These are phyloP conservation scores for Beauveria rudraprayagi DNA, from an alignment of 2,329 filamentous ascomycete genomes.

Conservation along the genomic window DNA sequence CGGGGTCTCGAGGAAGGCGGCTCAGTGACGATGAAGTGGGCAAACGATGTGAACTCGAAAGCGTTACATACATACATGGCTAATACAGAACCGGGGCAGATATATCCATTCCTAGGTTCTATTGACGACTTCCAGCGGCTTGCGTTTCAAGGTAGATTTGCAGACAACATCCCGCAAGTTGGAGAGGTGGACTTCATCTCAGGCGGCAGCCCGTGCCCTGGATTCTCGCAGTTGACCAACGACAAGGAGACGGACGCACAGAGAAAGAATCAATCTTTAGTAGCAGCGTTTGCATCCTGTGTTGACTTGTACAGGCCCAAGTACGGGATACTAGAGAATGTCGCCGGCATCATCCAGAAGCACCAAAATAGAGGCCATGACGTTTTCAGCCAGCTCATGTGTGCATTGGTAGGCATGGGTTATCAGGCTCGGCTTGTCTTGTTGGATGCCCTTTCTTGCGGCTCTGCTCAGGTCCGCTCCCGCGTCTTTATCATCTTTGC, in stretches of 20 bases:
- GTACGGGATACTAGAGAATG: constrained; percentile 75
- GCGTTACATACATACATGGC: constrained; percentile 69
- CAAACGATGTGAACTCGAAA: constrained; percentile 55
- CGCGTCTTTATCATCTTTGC: constrained; percentile 66
- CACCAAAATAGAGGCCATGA: constrained; percentile 44
- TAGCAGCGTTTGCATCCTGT: constrained; percentile 67
- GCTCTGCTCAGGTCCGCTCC: constrained; percentile 56
- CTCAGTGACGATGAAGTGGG: constrained; percentile 55
- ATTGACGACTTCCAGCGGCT: constrained; percentile 58
- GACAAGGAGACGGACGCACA: constrained; percentile 47
- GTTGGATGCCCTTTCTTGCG: constrained; percentile 61
- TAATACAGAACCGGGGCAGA: constrained; percentile 39
- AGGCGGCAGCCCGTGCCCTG: constrained; percentile 70
- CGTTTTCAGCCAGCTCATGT: constrained; percentile 65
- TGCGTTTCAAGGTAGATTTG: constrained; percentile 44
- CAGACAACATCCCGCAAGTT: constrained; percentile 42
- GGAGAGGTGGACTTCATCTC: constrained; percentile 62
- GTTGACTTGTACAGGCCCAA: constrained; percentile 67
- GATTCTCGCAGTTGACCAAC: constrained; percentile 59
- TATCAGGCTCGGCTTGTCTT: constrained; percentile 66
- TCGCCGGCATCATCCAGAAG: constrained; percentile 53
- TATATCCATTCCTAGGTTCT: constrained; percentile 59
- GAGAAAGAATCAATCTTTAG: constrained; percentile 64
- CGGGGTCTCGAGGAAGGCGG: constrained; percentile 67
- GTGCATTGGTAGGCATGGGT: constrained; percentile 64